Conservation (phyloP, 352 stramenopile genomes). For the Globisporangium paroecandrum region DNA sequence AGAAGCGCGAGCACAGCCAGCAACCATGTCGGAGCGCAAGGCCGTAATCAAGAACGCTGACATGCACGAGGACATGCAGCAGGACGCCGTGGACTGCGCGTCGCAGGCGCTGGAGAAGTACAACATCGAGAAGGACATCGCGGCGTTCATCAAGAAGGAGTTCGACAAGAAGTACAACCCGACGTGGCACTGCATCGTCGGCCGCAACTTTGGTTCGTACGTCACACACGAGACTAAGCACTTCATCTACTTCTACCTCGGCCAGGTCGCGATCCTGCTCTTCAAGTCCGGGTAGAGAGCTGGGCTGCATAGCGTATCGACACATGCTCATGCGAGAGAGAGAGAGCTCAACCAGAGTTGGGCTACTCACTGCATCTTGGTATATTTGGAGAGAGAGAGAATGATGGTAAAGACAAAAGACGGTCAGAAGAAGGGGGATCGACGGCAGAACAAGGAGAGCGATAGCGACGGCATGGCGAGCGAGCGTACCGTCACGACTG, state of each 20-base stretch:
- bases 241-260: slow-evolving; percentile 96
- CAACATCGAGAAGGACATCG: slow-evolving; percentile 98
- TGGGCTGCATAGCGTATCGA: not conserved
- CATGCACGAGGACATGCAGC: slow-evolving; percentile 99
- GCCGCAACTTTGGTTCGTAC: slow-evolving; percentile 93
- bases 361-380: not conserved
- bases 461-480: not conserved
- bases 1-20: not conserved
- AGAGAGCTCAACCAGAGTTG: not conserved
- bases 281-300: slow-evolving; percentile 88
- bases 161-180: slow-evolving; percentile 94
- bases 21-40: slow-evolving; percentile 91
- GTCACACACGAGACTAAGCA: slow-evolving; percentile 93
- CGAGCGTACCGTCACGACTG: not conserved
- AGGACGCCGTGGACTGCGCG: slow-evolving; percentile 98
- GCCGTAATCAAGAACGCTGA: slow-evolving; percentile 99
- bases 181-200: slow-evolving; percentile 94
- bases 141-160: slow-evolving; percentile 91
- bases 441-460: not conserved
- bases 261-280: slow-evolving; percentile 90
- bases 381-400: not conserved
- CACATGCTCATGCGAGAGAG: not conserved
- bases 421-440: slow-evolving; percentile 5
- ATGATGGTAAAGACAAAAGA: not conserved
- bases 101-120: slow-evolving; percentile 99